These are phyloP conservation scores for Fraxinus anomala DNA, from an alignment of 257 asterid species.

Conservation along the genomic window DNA sequence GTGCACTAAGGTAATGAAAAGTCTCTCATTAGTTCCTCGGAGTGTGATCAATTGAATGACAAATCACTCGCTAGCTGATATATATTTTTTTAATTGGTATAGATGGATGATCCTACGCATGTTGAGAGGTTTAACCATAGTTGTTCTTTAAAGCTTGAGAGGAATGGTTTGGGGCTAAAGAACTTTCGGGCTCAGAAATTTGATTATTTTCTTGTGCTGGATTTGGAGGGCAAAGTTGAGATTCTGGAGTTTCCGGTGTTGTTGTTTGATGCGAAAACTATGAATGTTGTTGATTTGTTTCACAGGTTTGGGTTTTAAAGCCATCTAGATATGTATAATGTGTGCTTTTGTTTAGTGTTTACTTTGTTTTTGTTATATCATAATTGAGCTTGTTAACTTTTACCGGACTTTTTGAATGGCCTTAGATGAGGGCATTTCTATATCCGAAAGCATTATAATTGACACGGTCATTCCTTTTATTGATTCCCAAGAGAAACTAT, in stretches of 20 bases:
- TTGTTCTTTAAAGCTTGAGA: constrained; percentile 48
- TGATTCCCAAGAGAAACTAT: not conserved
- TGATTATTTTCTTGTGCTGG: constrained; percentile 86
- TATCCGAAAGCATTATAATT: not conserved
- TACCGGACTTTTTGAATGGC: not conserved
- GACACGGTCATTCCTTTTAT: not conserved
- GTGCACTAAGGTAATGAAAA: constrained; percentile 73
- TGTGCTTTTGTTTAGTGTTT: not conserved
- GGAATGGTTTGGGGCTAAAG: constrained; percentile 27
- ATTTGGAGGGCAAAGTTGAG: constrained; percentile 99
- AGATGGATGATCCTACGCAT: constrained; percentile 81
- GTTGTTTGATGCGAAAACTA: constrained; percentile 72
- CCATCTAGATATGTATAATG: not conserved
- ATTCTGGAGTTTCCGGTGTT: constrained; percentile 91
- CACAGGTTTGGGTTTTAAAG: constrained; percentile 57
- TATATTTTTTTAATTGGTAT: constrained; percentile 1
- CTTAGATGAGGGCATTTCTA: not conserved
- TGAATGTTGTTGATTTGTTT: constrained; percentile 74
- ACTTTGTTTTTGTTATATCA: not conserved
- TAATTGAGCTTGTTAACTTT: not conserved
- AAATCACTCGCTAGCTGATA: not conserved
- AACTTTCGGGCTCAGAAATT: constrained; percentile 56
- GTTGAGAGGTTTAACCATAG: constrained; percentile 66
- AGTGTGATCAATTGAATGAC: not conserved
- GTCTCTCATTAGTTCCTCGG: not conserved